Conservation (phyloP, 768 basidiomycete species). For the Lactarius pseudohatsudake region DNA sequence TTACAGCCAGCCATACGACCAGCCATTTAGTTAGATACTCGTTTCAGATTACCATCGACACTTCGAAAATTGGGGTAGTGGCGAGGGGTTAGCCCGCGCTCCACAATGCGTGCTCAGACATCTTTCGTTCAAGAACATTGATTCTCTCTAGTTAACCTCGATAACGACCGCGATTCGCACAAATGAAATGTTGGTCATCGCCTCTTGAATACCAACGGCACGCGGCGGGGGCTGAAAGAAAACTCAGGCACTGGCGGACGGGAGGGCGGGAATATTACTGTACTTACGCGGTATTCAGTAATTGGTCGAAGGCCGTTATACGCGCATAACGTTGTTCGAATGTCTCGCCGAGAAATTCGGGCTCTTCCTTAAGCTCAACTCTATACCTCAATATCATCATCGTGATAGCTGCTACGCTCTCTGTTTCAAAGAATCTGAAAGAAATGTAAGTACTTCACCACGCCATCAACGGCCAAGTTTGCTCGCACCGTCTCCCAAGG, state of each 20-base stretch:
- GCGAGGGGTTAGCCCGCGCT: not conserved
- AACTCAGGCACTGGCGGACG: not conserved
- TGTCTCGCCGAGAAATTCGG: slow-evolving; percentile 44
- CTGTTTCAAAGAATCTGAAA: slow-evolving; percentile 49
- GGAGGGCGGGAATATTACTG: not conserved
- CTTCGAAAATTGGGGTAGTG: not conserved
- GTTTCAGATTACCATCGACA: not conserved
- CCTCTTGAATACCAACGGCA: slow-evolving; percentile 31
- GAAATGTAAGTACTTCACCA: not conserved
- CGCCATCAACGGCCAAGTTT: not conserved
- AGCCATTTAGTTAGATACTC: not conserved
- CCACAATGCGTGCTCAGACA: not conserved
- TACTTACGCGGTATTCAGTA: not conserved
- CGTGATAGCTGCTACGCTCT: slow-evolving; percentile 47
- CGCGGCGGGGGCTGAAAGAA: slow-evolving; percentile 22
- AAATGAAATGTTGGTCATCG: slow-evolving; percentile 6
- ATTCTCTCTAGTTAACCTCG: not conserved
- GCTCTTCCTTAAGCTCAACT: slow-evolving; percentile 50
- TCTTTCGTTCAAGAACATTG: not conserved
- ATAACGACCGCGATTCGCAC: not conserved
- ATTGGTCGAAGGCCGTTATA: not conserved
- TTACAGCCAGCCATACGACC: not conserved
- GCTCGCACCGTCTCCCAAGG: slow-evolving; percentile 27
- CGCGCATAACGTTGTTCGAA: slow-evolving; percentile 44
- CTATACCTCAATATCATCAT: slow-evolving; percentile 47